phyloP scores from a whole-genome alignment of 192 early-diverging fungal genomes.

The Coemansia sp. region DNA sequence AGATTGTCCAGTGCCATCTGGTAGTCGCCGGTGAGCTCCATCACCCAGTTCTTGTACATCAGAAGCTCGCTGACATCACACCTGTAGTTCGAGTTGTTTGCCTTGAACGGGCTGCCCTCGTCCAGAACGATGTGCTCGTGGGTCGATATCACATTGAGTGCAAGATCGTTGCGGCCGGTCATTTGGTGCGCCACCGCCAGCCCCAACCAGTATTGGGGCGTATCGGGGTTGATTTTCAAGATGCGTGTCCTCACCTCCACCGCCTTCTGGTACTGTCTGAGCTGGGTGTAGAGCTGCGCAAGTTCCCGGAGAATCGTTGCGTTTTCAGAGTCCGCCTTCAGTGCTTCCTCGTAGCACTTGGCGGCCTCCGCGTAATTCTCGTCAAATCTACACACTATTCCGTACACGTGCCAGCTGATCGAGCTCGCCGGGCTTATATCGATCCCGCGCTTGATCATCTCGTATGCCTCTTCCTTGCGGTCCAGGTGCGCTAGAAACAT shows the following conservation, averaged over 20 bases:
- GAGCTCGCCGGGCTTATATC: constrained; percentile 77
- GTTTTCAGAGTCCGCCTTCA: constrained; percentile 87
- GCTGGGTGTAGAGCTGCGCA: constrained; percentile 81
- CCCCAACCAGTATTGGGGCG: constrained; percentile 77
- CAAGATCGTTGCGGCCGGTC: constrained; percentile 71
- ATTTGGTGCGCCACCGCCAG: constrained; percentile 85
- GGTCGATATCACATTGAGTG: constrained; percentile 66
- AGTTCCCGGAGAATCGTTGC: constrained; percentile 90
- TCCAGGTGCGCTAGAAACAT: constrained; percentile 89
- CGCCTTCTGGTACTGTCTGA: constrained; percentile 82
- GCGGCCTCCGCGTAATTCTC: constrained; percentile 91
- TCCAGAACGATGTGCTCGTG: constrained; percentile 54
- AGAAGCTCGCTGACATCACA: constrained; percentile 81
- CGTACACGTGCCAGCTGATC: constrained; percentile 97
- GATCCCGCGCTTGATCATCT: constrained; percentile 82
- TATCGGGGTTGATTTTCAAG: constrained; percentile 63
- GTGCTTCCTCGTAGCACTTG: constrained; percentile 87
- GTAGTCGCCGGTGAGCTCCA: constrained; percentile 82
- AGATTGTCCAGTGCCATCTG: constrained; percentile 77
- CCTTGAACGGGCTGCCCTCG: constrained; percentile 1
- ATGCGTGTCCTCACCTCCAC: constrained; percentile 72
- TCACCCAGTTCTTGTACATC: constrained; percentile 82
- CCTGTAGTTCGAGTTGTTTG: constrained; percentile 43
- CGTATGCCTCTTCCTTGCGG: constrained; percentile 89
- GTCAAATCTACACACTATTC: constrained; percentile 87